Evolutionary conservation across 1,284 basidiomycete genomes (phyloP).

Genomic region (Caloboletus inedulis): DNA sequence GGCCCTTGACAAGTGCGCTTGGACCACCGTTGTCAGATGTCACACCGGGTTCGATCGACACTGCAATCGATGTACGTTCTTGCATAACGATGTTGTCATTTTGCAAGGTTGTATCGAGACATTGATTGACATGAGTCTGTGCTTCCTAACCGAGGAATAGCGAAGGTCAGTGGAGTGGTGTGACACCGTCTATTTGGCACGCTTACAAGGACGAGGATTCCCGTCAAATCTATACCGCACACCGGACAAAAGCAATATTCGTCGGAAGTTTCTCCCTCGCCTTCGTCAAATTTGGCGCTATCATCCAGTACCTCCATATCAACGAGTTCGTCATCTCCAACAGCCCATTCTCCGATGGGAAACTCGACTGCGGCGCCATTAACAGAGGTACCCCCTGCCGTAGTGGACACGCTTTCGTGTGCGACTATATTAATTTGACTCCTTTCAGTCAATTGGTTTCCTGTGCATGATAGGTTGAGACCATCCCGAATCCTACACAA

Average conservation of each 20-base stretch:
- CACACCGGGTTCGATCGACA: background rate
- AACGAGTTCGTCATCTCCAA: conserved; percentile 57
- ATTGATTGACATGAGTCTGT: conserved; percentile 48
- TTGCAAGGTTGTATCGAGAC: conserved; percentile 38
- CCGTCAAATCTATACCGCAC: conserved; percentile 34
- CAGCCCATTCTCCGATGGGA: conserved; percentile 49
- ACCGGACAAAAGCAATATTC: conserved; percentile 36
- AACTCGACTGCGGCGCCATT: conserved; percentile 15
- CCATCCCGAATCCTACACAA: background rate
- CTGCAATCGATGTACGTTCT: background rate
- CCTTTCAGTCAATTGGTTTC: background rate
- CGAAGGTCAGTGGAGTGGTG: background rate
- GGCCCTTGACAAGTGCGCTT: conserved; percentile 21
- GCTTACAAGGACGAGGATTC: conserved; percentile 33
- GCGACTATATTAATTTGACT: background rate
- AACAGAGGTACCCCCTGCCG: background rate
- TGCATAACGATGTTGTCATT: background rate
- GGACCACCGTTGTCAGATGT: conserved; percentile 3
- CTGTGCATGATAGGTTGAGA: conserved; percentile 11
- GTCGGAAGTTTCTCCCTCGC: background rate
- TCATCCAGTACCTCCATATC: conserved; percentile 29
- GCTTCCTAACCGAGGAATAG: conserved; percentile 37
- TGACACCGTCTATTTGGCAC: background rate
- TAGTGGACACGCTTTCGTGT: background rate
- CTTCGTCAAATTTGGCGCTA: conserved; percentile 19